phyloP scores from a whole-genome alignment of 257 asterid genomes.

The Cordia subcordata region DNA sequence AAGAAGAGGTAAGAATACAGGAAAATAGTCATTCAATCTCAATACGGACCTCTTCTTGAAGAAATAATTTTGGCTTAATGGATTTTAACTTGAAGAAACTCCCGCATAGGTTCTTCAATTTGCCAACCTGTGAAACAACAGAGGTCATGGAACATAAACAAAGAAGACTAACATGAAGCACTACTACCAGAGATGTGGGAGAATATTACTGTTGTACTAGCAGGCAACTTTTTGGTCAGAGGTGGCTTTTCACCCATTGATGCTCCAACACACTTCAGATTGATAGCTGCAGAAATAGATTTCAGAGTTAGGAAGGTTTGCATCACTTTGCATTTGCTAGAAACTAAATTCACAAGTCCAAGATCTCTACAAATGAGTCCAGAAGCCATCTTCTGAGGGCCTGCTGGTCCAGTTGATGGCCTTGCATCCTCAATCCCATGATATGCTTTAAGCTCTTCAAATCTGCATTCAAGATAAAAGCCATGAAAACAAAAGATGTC shows the following conservation, averaged over 20 bases:
- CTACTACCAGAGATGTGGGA: conserved; percentile 1
- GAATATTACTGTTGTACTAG: conserved; percentile 64
- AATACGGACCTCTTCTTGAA: conserved; percentile 76
- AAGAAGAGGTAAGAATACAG: neutral
- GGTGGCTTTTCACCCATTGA: conserved; percentile 83
- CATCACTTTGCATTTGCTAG: conserved; percentile 4
- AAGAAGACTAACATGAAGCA: conserved; percentile 1
- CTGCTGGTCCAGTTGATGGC: conserved; percentile 53
- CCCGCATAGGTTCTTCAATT: conserved; percentile 80
- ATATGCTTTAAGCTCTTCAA: conserved; percentile 59
- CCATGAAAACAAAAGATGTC: neutral
- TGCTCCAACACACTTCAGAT: conserved; percentile 86
- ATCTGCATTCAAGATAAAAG: conserved; percentile 37
- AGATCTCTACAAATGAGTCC: conserved; percentile 69
- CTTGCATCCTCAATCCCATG: conserved; percentile 83
- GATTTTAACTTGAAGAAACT: conserved; percentile 92
- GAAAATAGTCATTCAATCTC: neutral
- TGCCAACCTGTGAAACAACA: conserved; percentile 56
- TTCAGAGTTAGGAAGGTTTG: conserved; percentile 7
- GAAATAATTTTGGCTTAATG: conserved; percentile 64
- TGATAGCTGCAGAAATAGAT: conserved; percentile 47
- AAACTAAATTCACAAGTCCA: conserved; percentile 8
- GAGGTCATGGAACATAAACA: conserved; percentile 5
- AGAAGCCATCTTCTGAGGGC: conserved; percentile 87
- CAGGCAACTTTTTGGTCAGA: conserved; percentile 65